Conservation (phyloP, 768 basidiomycete genomes). For the Termitomyces titanicus region DNA sequence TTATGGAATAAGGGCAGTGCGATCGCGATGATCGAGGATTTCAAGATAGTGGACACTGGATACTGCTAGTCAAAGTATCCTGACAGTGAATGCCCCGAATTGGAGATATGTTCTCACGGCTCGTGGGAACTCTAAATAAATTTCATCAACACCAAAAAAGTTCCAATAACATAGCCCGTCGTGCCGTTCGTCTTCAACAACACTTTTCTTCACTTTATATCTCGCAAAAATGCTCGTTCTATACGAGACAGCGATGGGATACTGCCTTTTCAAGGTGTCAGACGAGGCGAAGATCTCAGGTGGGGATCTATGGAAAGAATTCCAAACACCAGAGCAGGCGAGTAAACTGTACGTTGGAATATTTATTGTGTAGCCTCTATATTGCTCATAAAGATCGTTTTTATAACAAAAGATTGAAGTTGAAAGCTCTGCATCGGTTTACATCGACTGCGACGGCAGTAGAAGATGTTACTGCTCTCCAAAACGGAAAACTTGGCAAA, state of each 20-base stretch:
- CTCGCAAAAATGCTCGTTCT: conserved; percentile 82
- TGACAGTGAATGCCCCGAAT: too few species aligned
- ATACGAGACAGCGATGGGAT: conserved; percentile 94
- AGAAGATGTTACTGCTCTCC: conserved; percentile 91
- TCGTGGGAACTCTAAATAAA: conserved; percentile 28
- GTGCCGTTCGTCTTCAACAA: not conserved
- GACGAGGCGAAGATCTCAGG: conserved; percentile 85
- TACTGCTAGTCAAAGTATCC: too few species aligned
- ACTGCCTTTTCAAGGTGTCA: conserved; percentile 95
- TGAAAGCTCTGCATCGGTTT: conserved; percentile 95
- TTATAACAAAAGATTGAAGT: conserved; percentile 63
- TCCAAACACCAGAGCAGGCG: conserved; percentile 88
- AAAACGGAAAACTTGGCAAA: conserved; percentile 91
- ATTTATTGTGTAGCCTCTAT: conserved; percentile 6
- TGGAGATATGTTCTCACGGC: conserved; percentile 24
- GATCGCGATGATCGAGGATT: too few species aligned
- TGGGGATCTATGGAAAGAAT: conserved; percentile 87
- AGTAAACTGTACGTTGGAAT: conserved; percentile 75
- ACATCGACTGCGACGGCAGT: conserved; percentile 95
- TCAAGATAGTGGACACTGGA: too few species aligned
- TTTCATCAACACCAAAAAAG: conserved; percentile 13
- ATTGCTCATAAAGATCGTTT: not conserved
- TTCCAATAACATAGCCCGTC: not conserved
- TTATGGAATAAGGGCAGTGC: too few species aligned
- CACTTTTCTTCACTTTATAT: not conserved